phyloP scores from a whole-genome alignment of 805 yeast genomes.

The Torulaspora quercuum region DNA sequence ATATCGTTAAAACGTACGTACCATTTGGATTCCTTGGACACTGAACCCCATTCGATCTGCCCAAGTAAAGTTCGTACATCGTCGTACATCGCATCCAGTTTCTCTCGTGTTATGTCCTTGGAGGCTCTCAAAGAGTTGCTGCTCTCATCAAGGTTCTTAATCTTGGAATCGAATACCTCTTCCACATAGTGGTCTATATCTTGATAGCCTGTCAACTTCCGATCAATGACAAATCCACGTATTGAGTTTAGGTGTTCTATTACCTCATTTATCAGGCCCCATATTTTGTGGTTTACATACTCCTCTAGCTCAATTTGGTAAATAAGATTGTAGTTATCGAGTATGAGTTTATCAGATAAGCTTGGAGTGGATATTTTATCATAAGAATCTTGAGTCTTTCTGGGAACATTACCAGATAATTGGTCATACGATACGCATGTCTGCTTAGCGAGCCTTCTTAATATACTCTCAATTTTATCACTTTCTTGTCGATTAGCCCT shows the following conservation, averaged over 20 bases:
- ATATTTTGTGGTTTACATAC: constrained; percentile 27
- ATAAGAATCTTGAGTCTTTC: constrained; percentile 14
- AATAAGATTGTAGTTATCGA: constrained; percentile 29
- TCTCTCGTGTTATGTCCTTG: constrained; percentile 15
- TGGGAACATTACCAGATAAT: constrained; percentile 15
- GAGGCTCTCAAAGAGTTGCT: constrained; percentile 11
- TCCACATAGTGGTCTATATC: constrained; percentile 23
- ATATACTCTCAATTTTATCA: constrained; percentile 25
- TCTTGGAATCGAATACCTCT: constrained; percentile 23
- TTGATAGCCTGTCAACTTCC: constrained; percentile 24
- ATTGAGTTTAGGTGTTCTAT: constrained; percentile 31
- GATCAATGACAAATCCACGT: constrained; percentile 31
- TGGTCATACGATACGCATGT: constrained; percentile 30
- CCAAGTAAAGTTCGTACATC: constrained; percentile 18
- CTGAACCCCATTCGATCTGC: constrained; percentile 23
- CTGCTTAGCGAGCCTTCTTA: constrained; percentile 32
- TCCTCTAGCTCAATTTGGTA: constrained; percentile 34
- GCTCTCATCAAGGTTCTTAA: constrained; percentile 16
- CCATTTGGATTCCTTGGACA: constrained; percentile 19
- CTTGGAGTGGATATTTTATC: constrained; percentile 12
- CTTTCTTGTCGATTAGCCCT: constrained; percentile 30
- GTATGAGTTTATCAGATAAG: constrained; percentile 21
- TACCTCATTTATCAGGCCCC: constrained; percentile 27
- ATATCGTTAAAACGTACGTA: constrained; percentile 9
- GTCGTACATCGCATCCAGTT: constrained; percentile 14